Evolutionary conservation across 1,139 yeast species (phyloP).

Genomic region (Scheffersomyces cryptocercus): DNA sequence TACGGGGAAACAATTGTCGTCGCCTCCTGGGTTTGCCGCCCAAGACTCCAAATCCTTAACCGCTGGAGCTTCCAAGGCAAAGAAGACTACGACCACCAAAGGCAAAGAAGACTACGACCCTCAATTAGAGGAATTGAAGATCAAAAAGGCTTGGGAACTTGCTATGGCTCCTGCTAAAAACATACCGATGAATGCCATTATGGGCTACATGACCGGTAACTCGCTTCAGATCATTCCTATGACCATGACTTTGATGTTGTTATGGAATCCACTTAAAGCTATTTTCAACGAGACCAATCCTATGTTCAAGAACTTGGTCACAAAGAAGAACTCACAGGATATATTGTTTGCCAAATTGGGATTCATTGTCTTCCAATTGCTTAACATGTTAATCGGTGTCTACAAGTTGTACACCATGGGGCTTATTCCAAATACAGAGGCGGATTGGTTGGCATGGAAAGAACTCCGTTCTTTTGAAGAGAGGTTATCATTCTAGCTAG

Average conservation of each 20-base stretch:
- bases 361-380: conserved; percentile 59
- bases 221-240: conserved; percentile 88
- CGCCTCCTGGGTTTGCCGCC: conserved; percentile 12
- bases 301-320: conserved; percentile 40
- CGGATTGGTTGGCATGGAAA: conserved; percentile 96
- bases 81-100: conserved; percentile 5
- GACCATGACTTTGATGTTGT: conserved; percentile 84
- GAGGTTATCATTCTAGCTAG: conserved; percentile 4
- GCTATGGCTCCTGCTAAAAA: conserved; percentile 84
- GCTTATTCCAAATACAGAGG: conserved; percentile 76
- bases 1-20: conserved; percentile 4
- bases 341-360: conserved; percentile 40
- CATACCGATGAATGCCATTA: conserved; percentile 82
- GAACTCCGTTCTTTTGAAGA: conserved; percentile 34
- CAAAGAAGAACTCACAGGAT: conserved; percentile 38
- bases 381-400: conserved; percentile 71
- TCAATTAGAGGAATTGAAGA: conserved; percentile 42
- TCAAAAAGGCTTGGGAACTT: conserved; percentile 81
- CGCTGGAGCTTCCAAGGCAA: conserved; percentile 3
- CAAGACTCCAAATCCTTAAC: conserved; percentile 1
- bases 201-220: conserved; percentile 95
- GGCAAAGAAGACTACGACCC: conserved; percentile 6
- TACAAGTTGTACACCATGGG: conserved; percentile 91
- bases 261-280: conserved; percentile 76
- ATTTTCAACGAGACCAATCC: conserved; percentile 56